Percentiles rank a stretch among this genome's conserved stretches.
phyloP scores from a whole-genome alignment of 345 rosid genomes.

The Dovyalis caffra region DNA sequence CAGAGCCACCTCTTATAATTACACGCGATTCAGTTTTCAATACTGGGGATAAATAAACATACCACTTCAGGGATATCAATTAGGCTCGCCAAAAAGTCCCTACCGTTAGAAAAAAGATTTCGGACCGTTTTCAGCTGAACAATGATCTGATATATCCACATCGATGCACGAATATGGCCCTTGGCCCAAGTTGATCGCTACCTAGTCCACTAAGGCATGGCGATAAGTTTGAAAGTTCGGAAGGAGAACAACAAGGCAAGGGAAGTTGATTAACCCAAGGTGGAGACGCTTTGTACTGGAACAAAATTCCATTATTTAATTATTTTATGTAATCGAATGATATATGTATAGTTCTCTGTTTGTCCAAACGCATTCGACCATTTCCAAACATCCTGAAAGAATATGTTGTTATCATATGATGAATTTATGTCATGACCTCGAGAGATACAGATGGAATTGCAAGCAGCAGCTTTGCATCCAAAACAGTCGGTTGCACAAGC shows the following conservation, averaged over 20 bases:
- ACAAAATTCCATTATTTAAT: neutral
- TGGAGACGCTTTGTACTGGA: neutral
- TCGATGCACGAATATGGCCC: neutral
- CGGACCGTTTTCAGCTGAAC: neutral
- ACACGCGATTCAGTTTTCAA: too few species aligned
- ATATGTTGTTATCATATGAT: neutral
- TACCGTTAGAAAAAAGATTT: neutral
- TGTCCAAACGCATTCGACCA: too few species aligned
- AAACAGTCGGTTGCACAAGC: neutral
- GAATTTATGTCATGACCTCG: neutral
- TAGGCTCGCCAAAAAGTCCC: neutral
- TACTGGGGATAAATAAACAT: too few species aligned
- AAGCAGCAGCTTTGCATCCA: neutral
- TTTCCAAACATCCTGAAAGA: neutral
- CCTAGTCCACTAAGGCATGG: neutral
- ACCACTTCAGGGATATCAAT: neutral
- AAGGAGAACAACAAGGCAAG: neutral
- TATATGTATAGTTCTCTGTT: too few species aligned
- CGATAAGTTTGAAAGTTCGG: neutral
- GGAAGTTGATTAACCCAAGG: neutral
- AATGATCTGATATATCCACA: neutral
- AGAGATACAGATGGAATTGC: neutral
- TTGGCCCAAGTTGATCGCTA: neutral
- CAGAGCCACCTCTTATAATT: too few species aligned
- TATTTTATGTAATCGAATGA: too few species aligned